Evolutionary conservation across 1,139 yeast species (phyloP).

Genomic region (Pichia sp.): DNA sequence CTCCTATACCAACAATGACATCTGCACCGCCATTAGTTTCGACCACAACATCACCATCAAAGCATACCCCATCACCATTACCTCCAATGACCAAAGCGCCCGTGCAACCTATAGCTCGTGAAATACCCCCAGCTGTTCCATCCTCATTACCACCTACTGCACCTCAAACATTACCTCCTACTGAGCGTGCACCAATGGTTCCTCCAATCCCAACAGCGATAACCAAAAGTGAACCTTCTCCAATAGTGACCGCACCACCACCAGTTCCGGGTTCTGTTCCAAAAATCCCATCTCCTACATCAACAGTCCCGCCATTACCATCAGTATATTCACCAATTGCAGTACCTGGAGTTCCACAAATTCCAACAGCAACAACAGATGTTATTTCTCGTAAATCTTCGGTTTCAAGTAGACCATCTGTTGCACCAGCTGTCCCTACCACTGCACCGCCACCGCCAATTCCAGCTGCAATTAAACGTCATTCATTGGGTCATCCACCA

Average conservation of each 20-base stretch:
- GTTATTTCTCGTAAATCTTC: constrained; percentile 7
- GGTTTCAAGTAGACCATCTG: constrained; percentile 1
- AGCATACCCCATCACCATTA: constrained; percentile 1
- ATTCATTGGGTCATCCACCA: constrained; percentile 9
- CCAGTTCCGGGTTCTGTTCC: constrained; percentile 14
- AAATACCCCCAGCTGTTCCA: constrained; percentile 9
- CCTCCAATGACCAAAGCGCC: background rate
- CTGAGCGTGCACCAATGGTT: constrained; percentile 15
- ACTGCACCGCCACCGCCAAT: constrained; percentile 15
- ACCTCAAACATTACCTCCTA: constrained; percentile 11
- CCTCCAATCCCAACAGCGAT: constrained; percentile 14
- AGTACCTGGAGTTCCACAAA: constrained; percentile 10
- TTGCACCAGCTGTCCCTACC: background rate
- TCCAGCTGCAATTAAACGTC: constrained; percentile 13
- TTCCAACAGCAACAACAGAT: background rate
- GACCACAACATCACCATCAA: background rate
- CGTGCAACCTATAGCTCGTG: background rate
- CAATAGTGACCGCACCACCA: constrained; percentile 20
- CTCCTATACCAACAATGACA: background rate
- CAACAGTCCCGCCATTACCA: constrained; percentile 18
- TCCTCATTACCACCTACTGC: constrained; percentile 10
- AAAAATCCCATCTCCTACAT: constrained; percentile 17
- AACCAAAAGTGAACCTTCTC: constrained; percentile 19
- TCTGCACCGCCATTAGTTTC: background rate
- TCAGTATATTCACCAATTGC: constrained; percentile 14